phyloP scores from a whole-genome alignment of 305 asterid genomes.

The Fraxinus albicans region DNA sequence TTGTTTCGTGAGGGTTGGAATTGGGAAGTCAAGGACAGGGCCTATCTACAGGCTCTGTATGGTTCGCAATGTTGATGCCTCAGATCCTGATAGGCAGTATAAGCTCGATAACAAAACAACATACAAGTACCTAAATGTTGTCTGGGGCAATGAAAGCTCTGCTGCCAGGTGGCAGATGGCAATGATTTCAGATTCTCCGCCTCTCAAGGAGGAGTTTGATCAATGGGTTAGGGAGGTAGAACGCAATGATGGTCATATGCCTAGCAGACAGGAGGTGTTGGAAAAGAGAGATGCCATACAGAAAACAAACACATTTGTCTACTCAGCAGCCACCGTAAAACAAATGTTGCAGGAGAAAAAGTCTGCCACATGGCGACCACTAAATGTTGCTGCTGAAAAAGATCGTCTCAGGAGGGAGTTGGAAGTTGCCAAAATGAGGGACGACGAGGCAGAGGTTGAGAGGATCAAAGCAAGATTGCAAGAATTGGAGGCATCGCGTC shows the following conservation, averaged over 20 bases:
- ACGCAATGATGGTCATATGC: conserved; percentile 80
- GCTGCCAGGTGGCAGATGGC: conserved; percentile 99
- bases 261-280: conserved; percentile 70
- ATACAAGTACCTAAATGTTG: conserved; percentile 72
- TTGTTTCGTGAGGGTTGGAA: conserved; percentile 92
- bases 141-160: conserved; percentile 92
- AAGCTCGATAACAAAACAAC: conserved; percentile 92
- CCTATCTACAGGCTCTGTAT: conserved; percentile 85
- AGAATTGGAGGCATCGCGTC: conserved; percentile 74
- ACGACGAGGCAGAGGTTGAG: conserved; percentile 72
- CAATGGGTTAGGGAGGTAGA: conserved; percentile 94
- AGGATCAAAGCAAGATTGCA: conserved; percentile 67
- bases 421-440: conserved; percentile 77
- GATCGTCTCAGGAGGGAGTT: conserved; percentile 80
- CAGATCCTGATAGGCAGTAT: conserved; percentile 81
- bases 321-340: conserved; percentile 92
- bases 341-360: conserved; percentile 96
- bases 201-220: conserved; percentile 71
- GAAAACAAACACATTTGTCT: conserved; percentile 76
- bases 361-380: conserved; percentile 88
- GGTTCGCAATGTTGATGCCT: conserved; percentile 77
- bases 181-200: conserved; percentile 86
- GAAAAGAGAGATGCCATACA: conserved; percentile 84
- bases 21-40: conserved; percentile 83
- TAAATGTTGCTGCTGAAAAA: conserved; percentile 90